Evolutionary conservation across 192 early-diverging fungal genomes (phyloP).

Genomic region (Backusella tuberculispora): DNA sequence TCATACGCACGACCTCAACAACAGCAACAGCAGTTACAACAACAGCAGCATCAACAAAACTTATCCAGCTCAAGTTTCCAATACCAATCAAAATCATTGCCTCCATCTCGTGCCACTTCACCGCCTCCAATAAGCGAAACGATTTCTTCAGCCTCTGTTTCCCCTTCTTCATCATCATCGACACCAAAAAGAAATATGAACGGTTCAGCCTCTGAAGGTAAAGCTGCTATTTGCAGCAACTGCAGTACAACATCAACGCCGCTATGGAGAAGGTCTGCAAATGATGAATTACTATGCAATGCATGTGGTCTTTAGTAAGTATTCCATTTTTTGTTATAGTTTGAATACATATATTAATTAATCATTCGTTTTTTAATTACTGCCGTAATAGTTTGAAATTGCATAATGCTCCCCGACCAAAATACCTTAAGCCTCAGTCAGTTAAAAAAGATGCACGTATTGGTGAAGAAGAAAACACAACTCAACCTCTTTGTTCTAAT

Average conservation of each 20-base stretch:
- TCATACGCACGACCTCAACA: not conserved
- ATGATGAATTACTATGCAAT: slow-evolving; percentile 58
- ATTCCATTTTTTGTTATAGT: not conserved
- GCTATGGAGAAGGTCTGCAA: slow-evolving; percentile 83
- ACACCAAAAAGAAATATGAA: slow-evolving; percentile 16
- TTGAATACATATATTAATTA: not conserved
- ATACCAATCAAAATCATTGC: slow-evolving; percentile 4
- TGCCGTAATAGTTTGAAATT: slow-evolving; percentile 14
- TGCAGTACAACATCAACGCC: slow-evolving; percentile 86
- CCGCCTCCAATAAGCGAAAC: not conserved
- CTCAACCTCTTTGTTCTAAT: slow-evolving; percentile 65
- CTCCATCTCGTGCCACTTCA: slow-evolving; percentile 15
- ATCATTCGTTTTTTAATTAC: not conserved
- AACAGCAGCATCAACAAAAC: not conserved
- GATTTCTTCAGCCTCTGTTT: not conserved
- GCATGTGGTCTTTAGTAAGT: slow-evolving; percentile 63
- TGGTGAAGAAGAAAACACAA: slow-evolving; percentile 43
- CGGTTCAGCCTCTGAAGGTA: slow-evolving; percentile 13
- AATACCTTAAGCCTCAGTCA: slow-evolving; percentile 75
- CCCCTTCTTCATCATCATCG: not conserved
- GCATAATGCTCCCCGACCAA: slow-evolving; percentile 71
- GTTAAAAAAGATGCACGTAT: slow-evolving; percentile 51
- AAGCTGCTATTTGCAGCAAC: slow-evolving; percentile 62
- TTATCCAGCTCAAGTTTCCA: not conserved
- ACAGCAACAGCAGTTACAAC: not conserved